These are phyloP conservation scores for Aspergillus flavus DNA, from an alignment of 2,329 filamentous ascomycete genomes.

Conservation along the genomic window DNA sequence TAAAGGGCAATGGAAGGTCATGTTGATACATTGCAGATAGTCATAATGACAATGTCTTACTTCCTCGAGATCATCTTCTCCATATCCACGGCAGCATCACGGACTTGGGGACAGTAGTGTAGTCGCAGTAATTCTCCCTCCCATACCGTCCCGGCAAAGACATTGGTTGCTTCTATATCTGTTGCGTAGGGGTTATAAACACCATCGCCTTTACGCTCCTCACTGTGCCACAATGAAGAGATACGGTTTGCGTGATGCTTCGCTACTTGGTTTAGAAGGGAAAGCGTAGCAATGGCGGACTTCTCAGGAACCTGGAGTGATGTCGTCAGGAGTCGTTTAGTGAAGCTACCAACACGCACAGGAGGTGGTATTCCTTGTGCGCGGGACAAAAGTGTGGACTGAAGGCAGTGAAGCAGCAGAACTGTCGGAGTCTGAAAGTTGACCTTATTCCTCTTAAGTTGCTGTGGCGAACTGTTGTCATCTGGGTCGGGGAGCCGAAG, in stretches of 20 bases:
- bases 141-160: constrained; percentile 88
- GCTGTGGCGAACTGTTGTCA: constrained; percentile 42
- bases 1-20: neutral
- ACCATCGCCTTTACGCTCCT: constrained; percentile 90
- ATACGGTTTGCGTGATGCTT: constrained; percentile 83
- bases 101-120: constrained; percentile 85
- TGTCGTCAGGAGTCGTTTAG: constrained; percentile 83
- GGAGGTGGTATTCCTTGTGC: constrained; percentile 76
- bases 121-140: constrained; percentile 83
- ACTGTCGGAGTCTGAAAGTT: constrained; percentile 96
- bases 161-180: constrained; percentile 83
- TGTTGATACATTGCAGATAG: constrained; percentile 10
- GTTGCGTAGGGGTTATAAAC: constrained; percentile 73
- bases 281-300: constrained; percentile 76
- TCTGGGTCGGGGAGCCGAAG: constrained; percentile 71
- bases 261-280: constrained; percentile 74
- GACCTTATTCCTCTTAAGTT: constrained; percentile 65
- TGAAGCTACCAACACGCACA: constrained; percentile 83
- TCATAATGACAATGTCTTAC: constrained; percentile 16
- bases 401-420: constrained; percentile 83
- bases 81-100: constrained; percentile 70
- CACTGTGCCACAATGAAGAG: constrained; percentile 86
- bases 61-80: constrained; percentile 63
- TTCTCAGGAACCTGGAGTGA: constrained; percentile 89
- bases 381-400: constrained; percentile 77